These are phyloP conservation scores for Pulveroboletus sp. DNA, from an alignment of 768 basidiomycete species.

Conservation along the genomic window DNA sequence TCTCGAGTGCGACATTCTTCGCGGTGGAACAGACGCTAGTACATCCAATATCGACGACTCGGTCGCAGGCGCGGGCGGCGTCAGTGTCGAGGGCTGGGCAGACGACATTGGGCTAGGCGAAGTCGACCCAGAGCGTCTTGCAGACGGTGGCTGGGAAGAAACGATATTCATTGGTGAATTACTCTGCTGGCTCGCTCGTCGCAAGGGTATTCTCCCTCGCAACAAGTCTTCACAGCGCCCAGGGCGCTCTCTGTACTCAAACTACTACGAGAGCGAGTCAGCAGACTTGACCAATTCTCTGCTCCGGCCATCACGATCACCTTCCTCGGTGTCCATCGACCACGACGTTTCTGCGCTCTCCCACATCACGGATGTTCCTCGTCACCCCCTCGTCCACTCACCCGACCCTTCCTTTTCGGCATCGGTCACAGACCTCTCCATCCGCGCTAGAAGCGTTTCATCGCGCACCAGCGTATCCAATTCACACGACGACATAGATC, in stretches of 20 bases:
- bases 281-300: slow-evolving; percentile 25
- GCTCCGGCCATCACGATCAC: slow-evolving; percentile 15
- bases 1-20: slow-evolving; percentile 62
- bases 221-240: slow-evolving; percentile 1
- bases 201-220: slow-evolving; percentile 34
- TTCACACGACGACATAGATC: slow-evolving; percentile 5
- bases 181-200: slow-evolving; percentile 65
- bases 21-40: slow-evolving; percentile 43
- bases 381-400: slow-evolving; percentile 32
- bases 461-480: slow-evolving; percentile 23
- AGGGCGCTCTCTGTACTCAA: slow-evolving; percentile 16
- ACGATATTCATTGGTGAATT: slow-evolving; percentile 63
- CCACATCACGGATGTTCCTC: slow-evolving; percentile 27
- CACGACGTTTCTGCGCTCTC: slow-evolving; percentile 17
- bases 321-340: not conserved
- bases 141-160: slow-evolving; percentile 64
- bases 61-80: slow-evolving; percentile 15
- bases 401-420: slow-evolving; percentile 31
- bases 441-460: slow-evolving; percentile 28
- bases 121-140: slow-evolving; percentile 64
- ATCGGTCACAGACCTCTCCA: slow-evolving; percentile 34
- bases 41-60: slow-evolving; percentile 30
- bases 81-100: slow-evolving; percentile 30
- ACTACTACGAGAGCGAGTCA: slow-evolving; percentile 14
- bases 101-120: slow-evolving; percentile 62